These are phyloP conservation scores for Penicillium chermesinum DNA, from an alignment of 495 filamentous ascomycete species.

Conservation along the genomic window DNA sequence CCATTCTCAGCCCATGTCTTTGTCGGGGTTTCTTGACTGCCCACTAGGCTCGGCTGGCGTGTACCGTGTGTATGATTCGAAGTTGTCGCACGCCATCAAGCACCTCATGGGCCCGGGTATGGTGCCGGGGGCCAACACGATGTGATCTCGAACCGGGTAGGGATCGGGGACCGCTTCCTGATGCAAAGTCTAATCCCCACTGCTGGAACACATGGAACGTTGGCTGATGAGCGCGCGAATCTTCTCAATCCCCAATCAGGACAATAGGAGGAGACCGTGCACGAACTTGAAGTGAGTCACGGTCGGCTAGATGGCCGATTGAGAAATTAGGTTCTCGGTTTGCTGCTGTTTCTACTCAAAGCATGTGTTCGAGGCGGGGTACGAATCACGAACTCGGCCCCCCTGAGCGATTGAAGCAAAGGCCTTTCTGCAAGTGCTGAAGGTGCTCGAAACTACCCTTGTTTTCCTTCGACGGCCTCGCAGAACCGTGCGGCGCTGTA, in stretches of 20 bases:
- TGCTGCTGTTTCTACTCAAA: conserved; percentile 3
- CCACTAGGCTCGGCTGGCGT: no score
- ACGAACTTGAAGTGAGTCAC: conserved; percentile 22
- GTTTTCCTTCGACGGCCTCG: neutral
- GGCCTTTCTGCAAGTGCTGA: no score
- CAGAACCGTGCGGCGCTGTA: neutral
- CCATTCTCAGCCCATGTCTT: no score
- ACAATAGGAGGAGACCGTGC: conserved; percentile 10
- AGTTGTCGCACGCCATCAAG: neutral
- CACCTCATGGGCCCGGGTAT: conserved; percentile 1
- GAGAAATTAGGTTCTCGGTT: conserved; percentile 2
- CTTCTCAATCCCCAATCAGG: conserved; percentile 1
- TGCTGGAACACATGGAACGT: conserved; percentile 9
- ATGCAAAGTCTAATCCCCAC: conserved; percentile 11
- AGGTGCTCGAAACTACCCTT: neutral
- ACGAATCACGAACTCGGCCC: neutral
- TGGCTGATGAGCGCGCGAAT: conserved; percentile 4
- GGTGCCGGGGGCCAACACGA: conserved; percentile 4
- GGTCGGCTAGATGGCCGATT: conserved; percentile 12
- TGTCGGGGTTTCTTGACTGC: no score
- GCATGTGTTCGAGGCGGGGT: conserved; percentile 19
- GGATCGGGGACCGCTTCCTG: conserved; percentile 14
- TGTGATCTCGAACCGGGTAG: conserved; percentile 4
- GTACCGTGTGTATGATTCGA: neutral
- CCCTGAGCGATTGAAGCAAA: no score